Base-by-base conservation (phyloP, 139 green algal species). In the Chlamydomonas sp. region DNA sequence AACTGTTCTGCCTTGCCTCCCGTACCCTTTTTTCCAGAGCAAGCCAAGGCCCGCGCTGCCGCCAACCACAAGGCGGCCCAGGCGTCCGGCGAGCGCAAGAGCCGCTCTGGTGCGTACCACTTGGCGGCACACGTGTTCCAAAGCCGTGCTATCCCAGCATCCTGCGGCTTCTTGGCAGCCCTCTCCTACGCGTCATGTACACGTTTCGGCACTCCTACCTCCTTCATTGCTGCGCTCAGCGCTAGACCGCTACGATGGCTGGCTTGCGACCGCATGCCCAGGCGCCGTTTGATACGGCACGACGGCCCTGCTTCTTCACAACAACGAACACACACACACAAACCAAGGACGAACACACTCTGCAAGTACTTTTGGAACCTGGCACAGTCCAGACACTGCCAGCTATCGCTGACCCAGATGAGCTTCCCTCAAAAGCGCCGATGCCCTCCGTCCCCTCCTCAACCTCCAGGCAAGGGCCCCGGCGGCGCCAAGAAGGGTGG, bases 401-500 rank as follows among this genome's bases (percentile, higher is more conserved):
- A n/a, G n/a, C n/a, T 49, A 49, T 49, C 31, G 31, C 31, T 49
- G 31, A 49, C 31, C 31, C 31, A 49, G 31, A 49, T 49, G 31
- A 49, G 31, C 31, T 49, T 49, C 31, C 31, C 31, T 49, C 31
- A 49, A 49, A 49, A 49, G 31, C 31, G 31, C 31, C 31, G 78
- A 15, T 49, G 6, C 74, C 49, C 7, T 17, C 3, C 17, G 74
- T 5, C 62, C 74, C 17, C 49, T 6, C 49, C 4, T 59, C 3
- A 10, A n/a, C 77, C 15, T n/a, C 10, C 82, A 79, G 82, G 3
- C 12, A 96, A 96, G 88, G 92, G 93, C 18, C 84, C 78, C 3
- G 95, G 96, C 7, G 91, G 84, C 20, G 66, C 93, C 57, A 98
- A 98, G 91, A 98, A 98, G 78, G 91, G 91, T 63, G 97, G 97